These are phyloP conservation scores for Neonectria faginata DNA, from an alignment of 2,329 filamentous ascomycete genomes.

Conservation along the genomic window DNA sequence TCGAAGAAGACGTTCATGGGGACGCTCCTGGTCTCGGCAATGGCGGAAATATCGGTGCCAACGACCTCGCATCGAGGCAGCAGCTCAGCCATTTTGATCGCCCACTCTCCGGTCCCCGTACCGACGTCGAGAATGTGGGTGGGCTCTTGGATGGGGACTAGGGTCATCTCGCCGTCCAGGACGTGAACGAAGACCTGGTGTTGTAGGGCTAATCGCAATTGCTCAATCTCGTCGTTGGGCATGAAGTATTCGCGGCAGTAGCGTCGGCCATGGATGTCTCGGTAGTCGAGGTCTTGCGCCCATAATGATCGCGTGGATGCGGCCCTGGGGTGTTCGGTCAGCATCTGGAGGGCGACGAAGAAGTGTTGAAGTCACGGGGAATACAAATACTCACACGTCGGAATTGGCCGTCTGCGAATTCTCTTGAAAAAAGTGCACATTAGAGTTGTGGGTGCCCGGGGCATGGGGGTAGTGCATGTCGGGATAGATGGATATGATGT, in stretches of 20 bases:
- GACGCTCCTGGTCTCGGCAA: constrained; percentile 65
- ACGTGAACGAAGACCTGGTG: constrained; percentile 72
- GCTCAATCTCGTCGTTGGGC: constrained; percentile 75
- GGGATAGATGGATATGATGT: constrained; percentile 59
- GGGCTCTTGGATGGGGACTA: constrained; percentile 55
- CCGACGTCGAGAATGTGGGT: constrained; percentile 66
- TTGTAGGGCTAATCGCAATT: constrained; percentile 70
- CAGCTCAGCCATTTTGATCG: constrained; percentile 64
- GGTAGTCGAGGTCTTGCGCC: constrained; percentile 65
- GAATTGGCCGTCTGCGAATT: constrained; percentile 35
- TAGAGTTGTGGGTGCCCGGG: constrained; percentile 51
- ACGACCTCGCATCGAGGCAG: constrained; percentile 67
- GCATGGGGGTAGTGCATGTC: constrained; percentile 54
- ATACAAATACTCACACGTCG: constrained; percentile 55
- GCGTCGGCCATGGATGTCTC: constrained; percentile 71
- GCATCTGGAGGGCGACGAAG: background rate
- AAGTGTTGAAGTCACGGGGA: background rate
- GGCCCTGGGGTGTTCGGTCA: constrained; percentile 45
- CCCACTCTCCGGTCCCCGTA: constrained; percentile 67
- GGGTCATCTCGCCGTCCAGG: constrained; percentile 59
- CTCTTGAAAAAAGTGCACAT: constrained; percentile 51
- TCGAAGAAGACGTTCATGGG: constrained; percentile 71
- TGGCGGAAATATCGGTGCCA: constrained; percentile 69
- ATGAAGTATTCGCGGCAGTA: constrained; percentile 73
- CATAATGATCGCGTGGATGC: constrained; percentile 63